Conservation (phyloP, 2,329 filamentous ascomycete species). For the Aspergillus terreus region DNA sequence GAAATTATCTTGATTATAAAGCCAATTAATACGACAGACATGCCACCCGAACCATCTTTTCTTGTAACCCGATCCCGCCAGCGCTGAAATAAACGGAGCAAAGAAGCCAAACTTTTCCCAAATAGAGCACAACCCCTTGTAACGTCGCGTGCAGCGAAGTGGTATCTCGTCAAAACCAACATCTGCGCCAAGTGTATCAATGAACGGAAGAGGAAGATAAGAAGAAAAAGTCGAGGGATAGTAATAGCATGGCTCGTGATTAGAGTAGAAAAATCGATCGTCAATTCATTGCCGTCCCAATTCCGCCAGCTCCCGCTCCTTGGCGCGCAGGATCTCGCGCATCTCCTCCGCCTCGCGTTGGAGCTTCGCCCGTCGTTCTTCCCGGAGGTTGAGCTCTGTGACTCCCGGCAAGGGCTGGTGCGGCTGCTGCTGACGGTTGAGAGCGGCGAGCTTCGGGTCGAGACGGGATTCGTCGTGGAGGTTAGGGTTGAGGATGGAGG, state of each 20-base stretch:
- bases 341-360: constrained; percentile 73
- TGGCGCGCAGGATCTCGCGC: constrained; percentile 67
- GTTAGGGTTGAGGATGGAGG: constrained; percentile 66
- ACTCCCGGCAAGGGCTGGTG: constrained; percentile 29
- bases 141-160: constrained; percentile 10
- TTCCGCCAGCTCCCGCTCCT: constrained; percentile 68
- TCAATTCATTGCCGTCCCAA: constrained; percentile 32
- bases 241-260: neutral
- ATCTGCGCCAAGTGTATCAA: constrained; percentile 17
- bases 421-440: constrained; percentile 27
- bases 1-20: neutral
- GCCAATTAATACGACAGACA: neutral
- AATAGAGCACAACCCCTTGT: constrained; percentile 11
- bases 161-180: constrained; percentile 18
- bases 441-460: constrained; percentile 36
- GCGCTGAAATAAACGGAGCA: constrained; percentile 14
- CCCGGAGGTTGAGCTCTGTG: constrained; percentile 52
- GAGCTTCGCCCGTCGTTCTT: constrained; percentile 62
- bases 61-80: constrained; percentile 15
- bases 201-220: constrained; percentile 7
- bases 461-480: constrained; percentile 36
- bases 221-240: constrained; percentile 7
- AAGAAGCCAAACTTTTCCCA: constrained; percentile 11
- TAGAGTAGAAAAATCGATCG: constrained; percentile 1
- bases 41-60: constrained; percentile 4